A percentile compares a stretch with the other conserved stretches of the same genome.
These are phyloP conservation scores for Neopestalotiopsis clavispora DNA, from an alignment of 2,329 filamentous ascomycete species.

Conservation along the genomic window DNA sequence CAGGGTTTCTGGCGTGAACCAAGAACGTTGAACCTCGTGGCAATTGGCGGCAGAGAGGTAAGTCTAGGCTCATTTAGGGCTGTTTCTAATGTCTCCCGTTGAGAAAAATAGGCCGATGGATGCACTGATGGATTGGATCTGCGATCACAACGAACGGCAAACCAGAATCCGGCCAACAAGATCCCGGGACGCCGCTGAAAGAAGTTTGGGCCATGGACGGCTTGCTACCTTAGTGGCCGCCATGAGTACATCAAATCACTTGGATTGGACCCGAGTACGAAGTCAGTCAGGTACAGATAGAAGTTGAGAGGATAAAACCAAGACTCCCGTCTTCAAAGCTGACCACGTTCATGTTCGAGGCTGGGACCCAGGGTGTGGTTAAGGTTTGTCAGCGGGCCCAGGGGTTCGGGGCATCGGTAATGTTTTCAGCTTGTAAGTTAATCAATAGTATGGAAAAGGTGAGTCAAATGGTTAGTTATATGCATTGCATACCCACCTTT, in stretches of 20 bases:
- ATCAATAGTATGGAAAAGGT: background rate
- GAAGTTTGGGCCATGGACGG: background rate
- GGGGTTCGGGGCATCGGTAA: background rate
- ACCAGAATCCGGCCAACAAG: background rate
- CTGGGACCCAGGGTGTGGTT: background rate
- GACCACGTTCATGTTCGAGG: too few species aligned
- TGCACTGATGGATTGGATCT: background rate
- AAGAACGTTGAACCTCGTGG: background rate
- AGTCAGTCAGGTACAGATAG: background rate
- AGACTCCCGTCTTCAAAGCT: too few species aligned
- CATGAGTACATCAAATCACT: background rate
- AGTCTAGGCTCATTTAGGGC: too few species aligned
- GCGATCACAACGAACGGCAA: background rate
- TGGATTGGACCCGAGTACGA: background rate
- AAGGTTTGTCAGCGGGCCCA: background rate
- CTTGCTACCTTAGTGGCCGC: background rate
- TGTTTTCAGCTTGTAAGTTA: background rate
- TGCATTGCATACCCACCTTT: too few species aligned
- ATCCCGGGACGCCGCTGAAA: background rate
- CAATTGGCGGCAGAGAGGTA: background rate
- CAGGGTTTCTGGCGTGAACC: background rate
- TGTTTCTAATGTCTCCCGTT: too few species aligned
- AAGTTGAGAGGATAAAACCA: background rate
- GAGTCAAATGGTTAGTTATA: too few species aligned
- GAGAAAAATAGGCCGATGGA: background rate